Evolutionary conservation across 768 basidiomycete species (phyloP), one percentile per base, ranked within the genome.

Genomic region (Daedalea quercina): DNA sequence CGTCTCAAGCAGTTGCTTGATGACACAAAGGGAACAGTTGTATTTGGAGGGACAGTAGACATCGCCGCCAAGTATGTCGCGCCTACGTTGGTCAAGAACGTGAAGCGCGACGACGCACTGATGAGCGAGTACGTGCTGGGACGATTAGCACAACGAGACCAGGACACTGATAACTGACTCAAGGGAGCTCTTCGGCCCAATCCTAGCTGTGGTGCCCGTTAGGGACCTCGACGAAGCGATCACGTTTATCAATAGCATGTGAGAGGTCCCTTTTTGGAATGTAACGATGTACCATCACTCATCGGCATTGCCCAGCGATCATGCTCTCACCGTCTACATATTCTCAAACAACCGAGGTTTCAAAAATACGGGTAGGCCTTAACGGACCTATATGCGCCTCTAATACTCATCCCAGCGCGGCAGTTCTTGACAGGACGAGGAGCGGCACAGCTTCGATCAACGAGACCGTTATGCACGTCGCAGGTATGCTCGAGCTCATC

Each of bases 141-240:
- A 15, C 26, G n/a, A 3, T 15, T 15, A 12, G 20, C 33, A 6
- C 8, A 33, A 8, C 6, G 15, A 3, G 26, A 9, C 8, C 44
- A 22, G 19, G 44, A 20, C 9, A 47, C 22, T 31, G 28, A 31
- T 11, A 11, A 31, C 28, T 11, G 9, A 13, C 22, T 44, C 0
- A 56, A 90, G 89, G 55, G 92, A 94, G 62, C 75, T 93, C 40
- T 93, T 94, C 58, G 92, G 91, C 0, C 91, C 92, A 8, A 57
- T 94, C 8, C 69, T 94, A 20, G 84, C 89, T 3, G 73, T 94
- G 35, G 70, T 94, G 1, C 78, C 84, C 0, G 82, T 92, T 20
- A 78, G 83, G n/a, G 64, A 77, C 51, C 49, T 88, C 7, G 87
- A 90, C 28, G 83, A 80, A 35, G 90, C 84, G 3, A 82, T 92